Percentiles rank a stretch among this genome's conserved stretches.
Conservation (phyloP, 148 eudicot genomes). For the Beta vulgaris region DNA sequence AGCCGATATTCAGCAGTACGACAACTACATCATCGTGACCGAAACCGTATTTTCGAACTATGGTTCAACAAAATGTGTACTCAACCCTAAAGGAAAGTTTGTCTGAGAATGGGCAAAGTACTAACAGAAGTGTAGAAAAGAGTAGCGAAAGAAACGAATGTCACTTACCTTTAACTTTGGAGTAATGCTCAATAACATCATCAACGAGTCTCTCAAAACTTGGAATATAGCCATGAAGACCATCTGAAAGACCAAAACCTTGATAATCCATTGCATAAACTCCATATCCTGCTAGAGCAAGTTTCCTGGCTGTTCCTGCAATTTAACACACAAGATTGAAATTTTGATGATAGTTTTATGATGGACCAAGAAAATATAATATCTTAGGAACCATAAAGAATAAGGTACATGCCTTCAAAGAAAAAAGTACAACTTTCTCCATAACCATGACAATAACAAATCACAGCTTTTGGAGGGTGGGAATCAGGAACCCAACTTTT, state of each 20-base stretch:
- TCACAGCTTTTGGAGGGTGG: constrained; percentile 59
- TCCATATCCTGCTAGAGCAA: constrained; percentile 75
- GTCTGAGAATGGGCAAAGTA: too few relatives aligned
- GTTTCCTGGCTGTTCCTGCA: constrained; percentile 77
- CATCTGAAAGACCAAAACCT: constrained; percentile 95
- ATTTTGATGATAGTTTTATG: neutral
- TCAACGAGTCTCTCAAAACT: constrained; percentile 71
- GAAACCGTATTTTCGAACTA: too few relatives aligned
- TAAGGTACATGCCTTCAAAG: constrained; percentile 65
- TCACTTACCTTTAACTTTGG: constrained; percentile 59
- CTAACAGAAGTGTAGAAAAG: too few relatives aligned
- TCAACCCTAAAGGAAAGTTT: too few relatives aligned
- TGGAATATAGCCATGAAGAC: constrained; percentile 84
- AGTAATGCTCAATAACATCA: constrained; percentile 73
- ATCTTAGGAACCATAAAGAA: neutral
- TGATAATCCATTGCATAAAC: constrained; percentile 89
- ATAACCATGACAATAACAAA: constrained; percentile 86
- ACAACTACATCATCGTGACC: too few relatives aligned
- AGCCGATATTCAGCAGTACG: too few relatives aligned
- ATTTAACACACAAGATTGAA: constrained; percentile 26
- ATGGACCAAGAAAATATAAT: constrained; percentile 16
- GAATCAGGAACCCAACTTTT: constrained; percentile 80
- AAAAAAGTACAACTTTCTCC: constrained; percentile 96
- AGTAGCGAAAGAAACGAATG: constrained; percentile 3
- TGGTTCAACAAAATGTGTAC: too few relatives aligned